Evolutionary conservation across 306 rosid genomes (phyloP), one percentile per base, ranked within the genome.

Genomic region (Casuarina glauca): DNA sequence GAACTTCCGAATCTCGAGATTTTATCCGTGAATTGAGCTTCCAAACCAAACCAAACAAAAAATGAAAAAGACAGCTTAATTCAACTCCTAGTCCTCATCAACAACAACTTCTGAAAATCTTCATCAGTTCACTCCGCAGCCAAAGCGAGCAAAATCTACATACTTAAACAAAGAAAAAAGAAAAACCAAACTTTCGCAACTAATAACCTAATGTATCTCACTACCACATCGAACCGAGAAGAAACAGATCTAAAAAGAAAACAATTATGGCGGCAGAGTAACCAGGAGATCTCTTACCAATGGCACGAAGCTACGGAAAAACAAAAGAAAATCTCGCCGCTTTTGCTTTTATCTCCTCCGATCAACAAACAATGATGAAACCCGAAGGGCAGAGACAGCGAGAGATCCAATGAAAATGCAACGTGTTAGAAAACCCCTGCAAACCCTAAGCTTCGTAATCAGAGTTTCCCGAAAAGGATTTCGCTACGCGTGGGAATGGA

Each of bases 221-320:
- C 9, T 58, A 67, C 51, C 17, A 16, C 8, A 67, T 41, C 71
- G 3, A 41, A 17, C 50, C 9, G 42, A 35, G 15, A 42, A 10
- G 51, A 9, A 41, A n/a, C n/a, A 67, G 71, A 67, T 67, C 71
- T 44, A 42, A 1, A 9, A 66, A 5, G 12, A 42, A 39, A 68
- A 63, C 10, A 64, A 12, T 80, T 46, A 53, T 1, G 78, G 61
- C 60, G 57, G 35, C 44, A 10, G 67, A 53, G 70, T 45, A 20
- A 72, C 12, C 74, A 8, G 13, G 32, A 76, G 75, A 84, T 76
- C 80, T 54, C 81, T 80, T 81, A 91, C 97, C 83, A 81, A 80
- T 89, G 84, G 82, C 78, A 79, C 13, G 81, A 83, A 80, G 74
- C 48, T 43, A 44, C 8, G 48, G 42, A 61, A 17, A 19, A 76